Evolutionary conservation across 176 grass and related monocot species (phyloP).

Genomic region (Oryza glumipatula): DNA sequence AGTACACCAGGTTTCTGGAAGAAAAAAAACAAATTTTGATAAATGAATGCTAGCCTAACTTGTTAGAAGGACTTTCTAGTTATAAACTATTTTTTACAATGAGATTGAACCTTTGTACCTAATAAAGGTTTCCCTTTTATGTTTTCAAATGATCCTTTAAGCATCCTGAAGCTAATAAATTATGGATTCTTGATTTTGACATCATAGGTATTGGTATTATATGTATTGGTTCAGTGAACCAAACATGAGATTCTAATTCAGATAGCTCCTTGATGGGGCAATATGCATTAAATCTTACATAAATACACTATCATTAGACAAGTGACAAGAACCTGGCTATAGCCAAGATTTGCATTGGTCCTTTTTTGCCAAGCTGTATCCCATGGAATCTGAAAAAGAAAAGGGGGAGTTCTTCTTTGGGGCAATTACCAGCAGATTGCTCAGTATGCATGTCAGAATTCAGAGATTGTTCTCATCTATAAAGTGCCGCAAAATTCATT

Average conservation of each 20-base stretch:
- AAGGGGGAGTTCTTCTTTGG: neutral
- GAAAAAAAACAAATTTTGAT: constrained; percentile 14
- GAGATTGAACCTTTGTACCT: constrained; percentile 40
- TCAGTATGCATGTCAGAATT: neutral
- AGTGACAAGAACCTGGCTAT: constrained; percentile 20
- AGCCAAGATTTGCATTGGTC: constrained; percentile 32
- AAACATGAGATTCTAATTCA: constrained; percentile 43
- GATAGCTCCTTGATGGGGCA: constrained; percentile 9
- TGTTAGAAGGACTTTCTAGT: neutral
- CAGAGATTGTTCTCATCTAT: neutral
- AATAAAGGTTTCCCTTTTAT: constrained; percentile 42
- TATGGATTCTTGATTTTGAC: constrained; percentile 21
- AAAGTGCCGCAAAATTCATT: constrained; percentile 13
- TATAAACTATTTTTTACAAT: constrained; percentile 21
- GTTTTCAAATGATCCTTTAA: constrained; percentile 26
- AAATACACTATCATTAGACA: constrained; percentile 6
- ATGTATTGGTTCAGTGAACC: constrained; percentile 26
- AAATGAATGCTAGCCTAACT: constrained; percentile 20
- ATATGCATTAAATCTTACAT: constrained; percentile 16
- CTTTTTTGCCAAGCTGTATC: constrained; percentile 33
- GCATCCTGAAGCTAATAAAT: constrained; percentile 47
- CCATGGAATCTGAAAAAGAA: neutral
- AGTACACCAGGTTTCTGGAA: constrained; percentile 26
- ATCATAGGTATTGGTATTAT: neutral
- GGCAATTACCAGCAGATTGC: constrained; percentile 3